Conservation (phyloP, 306 rosid species). For the Malus sieversii region DNA sequence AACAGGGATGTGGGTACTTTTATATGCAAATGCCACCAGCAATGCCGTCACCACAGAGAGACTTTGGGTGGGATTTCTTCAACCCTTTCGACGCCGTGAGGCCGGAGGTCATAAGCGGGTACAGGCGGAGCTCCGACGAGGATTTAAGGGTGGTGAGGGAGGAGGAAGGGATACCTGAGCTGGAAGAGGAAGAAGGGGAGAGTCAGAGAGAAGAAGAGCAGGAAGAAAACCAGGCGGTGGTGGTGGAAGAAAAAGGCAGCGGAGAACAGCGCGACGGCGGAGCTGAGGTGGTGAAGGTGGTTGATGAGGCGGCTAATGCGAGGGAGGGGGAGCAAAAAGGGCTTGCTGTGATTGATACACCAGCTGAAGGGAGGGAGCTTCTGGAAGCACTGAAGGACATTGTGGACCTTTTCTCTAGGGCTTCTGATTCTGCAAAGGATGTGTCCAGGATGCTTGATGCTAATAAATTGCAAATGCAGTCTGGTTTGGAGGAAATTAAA, state of each 20-base stretch:
- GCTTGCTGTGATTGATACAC: slow-evolving; percentile 56
- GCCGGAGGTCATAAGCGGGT: slow-evolving; percentile 53
- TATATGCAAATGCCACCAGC: slow-evolving; percentile 79
- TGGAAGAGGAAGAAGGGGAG: slow-evolving; percentile 70
- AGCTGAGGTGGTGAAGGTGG: slow-evolving; percentile 39
- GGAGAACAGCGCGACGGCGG: slow-evolving; percentile 26
- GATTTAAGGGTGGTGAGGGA: slow-evolving; percentile 84
- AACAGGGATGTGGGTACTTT: slow-evolving; percentile 48
- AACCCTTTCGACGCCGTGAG: slow-evolving; percentile 73
- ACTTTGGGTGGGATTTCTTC: slow-evolving; percentile 93
- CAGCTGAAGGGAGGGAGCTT: slow-evolving; percentile 76
- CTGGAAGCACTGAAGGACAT: slow-evolving; percentile 83
- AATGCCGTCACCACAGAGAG: slow-evolving; percentile 75
- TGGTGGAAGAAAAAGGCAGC: slow-evolving; percentile 37
- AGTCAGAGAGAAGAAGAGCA: slow-evolving; percentile 22
- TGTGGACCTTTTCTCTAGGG: slow-evolving; percentile 66
- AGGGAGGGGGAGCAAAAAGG: slow-evolving; percentile 43
- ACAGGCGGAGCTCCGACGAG: slow-evolving; percentile 54
- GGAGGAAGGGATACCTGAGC: slow-evolving; percentile 96
- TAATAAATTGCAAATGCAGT: slow-evolving; percentile 66
- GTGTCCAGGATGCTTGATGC: slow-evolving; percentile 91
- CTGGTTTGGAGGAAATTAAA: slow-evolving; percentile 81
- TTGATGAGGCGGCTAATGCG: slow-evolving; percentile 37
- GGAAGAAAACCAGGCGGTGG: slow-evolving; percentile 31
- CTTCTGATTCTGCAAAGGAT: slow-evolving; percentile 70